These are phyloP conservation scores for Neodidymelliopsis sp. DNA, from an alignment of 2,329 filamentous ascomycete genomes.

Conservation along the genomic window DNA sequence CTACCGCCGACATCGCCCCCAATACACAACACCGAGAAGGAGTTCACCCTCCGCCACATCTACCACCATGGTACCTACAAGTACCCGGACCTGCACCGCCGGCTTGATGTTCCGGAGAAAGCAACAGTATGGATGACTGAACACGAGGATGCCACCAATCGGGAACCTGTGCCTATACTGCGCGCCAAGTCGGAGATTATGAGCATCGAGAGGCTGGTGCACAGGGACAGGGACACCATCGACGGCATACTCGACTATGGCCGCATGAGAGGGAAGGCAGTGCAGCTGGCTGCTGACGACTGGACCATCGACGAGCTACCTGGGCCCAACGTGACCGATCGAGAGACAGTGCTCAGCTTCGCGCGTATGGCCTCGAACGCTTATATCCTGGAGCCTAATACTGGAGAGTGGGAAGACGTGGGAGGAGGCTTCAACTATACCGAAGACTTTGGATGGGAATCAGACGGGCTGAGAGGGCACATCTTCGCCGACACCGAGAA, in stretches of 20 bases:
- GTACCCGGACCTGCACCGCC: conserved; percentile 79
- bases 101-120: conserved; percentile 72
- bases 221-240: conserved; percentile 78
- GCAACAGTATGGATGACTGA: conserved; percentile 69
- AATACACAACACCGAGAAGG: conserved; percentile 30
- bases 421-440: conserved; percentile 83
- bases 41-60: conserved; percentile 75
- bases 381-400: conserved; percentile 76
- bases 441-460: conserved; percentile 90
- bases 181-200: conserved; percentile 67
- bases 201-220: conserved; percentile 80
- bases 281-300: conserved; percentile 72
- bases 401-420: conserved; percentile 77
- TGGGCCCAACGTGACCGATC: conserved; percentile 84
- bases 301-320: conserved; percentile 84
- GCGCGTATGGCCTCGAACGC: conserved; percentile 90
- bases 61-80: conserved; percentile 87
- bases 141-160: conserved; percentile 57
- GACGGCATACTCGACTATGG: conserved; percentile 80
- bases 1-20: conserved; percentile 33
- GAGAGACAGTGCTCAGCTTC: conserved; percentile 81
- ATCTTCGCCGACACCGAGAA: conserved; percentile 89
- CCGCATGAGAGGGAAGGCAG: conserved; percentile 71
- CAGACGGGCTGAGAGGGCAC: conserved; percentile 87
- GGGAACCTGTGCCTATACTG: conserved; percentile 56